These are phyloP conservation scores for Knoxia roxburghii DNA, from an alignment of 257 asterid species.

Conservation along the genomic window DNA sequence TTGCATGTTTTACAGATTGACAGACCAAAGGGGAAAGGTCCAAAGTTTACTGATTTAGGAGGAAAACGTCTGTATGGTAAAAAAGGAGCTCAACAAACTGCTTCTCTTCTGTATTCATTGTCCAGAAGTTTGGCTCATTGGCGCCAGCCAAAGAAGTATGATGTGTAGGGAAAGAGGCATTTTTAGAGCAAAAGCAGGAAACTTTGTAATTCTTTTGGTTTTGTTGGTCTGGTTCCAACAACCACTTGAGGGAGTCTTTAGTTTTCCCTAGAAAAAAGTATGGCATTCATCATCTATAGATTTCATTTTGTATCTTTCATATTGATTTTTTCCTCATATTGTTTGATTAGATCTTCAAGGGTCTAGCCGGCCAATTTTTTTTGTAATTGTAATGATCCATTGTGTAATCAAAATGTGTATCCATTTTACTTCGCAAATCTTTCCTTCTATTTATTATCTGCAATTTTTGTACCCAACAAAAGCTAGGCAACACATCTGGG, in stretches of 20 bases:
- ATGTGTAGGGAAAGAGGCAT: conserved; percentile 12
- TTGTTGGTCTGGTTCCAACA: conserved; percentile 4
- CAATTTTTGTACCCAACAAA: too few species aligned
- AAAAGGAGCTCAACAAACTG: conserved; percentile 50
- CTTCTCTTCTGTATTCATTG: conserved; percentile 54
- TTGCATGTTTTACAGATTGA: conserved; percentile 96
- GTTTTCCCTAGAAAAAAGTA: conserved; percentile 10
- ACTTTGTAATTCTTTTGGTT: conserved; percentile 17
- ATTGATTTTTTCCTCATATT: conserved; percentile 19
- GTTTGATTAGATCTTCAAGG: conserved; percentile 26
- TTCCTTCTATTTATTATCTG: too few species aligned
- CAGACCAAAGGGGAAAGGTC: conserved; percentile 82
- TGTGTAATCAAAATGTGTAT: conserved; percentile 13
- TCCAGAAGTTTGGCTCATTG: conserved; percentile 46
- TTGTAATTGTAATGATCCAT: conserved; percentile 18
- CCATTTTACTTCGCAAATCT: conserved; percentile 5
- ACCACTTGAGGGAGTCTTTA: conserved; percentile 7
- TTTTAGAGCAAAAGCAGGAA: conserved; percentile 3
- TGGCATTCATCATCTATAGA: too few species aligned
- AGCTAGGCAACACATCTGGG: too few species aligned
- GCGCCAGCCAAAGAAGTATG: conserved; percentile 27
- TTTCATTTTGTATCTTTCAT: conserved; percentile 20
- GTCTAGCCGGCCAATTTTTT: conserved; percentile 7
- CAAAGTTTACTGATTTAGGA: conserved; percentile 87
- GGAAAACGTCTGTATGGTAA: conserved; percentile 89